Evolutionary conservation across 805 yeast species (phyloP), one percentile per base, ranked within the genome.

Genomic region (Millerozyma acaciae): DNA sequence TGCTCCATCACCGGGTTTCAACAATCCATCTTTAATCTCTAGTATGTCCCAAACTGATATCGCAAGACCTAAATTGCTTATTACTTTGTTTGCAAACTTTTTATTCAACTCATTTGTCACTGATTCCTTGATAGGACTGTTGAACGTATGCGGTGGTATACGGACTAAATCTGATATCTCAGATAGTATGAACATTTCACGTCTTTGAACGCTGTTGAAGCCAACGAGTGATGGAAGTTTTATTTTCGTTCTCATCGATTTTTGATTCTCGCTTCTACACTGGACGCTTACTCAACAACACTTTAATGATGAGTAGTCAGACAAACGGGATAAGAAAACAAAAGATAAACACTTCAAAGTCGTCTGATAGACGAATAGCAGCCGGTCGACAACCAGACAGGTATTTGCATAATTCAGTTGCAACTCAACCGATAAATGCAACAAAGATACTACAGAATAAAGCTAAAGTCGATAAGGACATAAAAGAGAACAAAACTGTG

Each of bases 1-100:
- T 2, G 89, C 87, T 6, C 98, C 97, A 59, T 93, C 97, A 6
- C 98, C 97, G 1, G 96, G 96, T 48, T 79, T 83, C 39, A 93
- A 67, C 43, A 85, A 69, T 4, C 97, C 98, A 47, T 93, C 97
- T 30, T 84, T 85, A 16, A 84, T 78, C n/a, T 72, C 73, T 28
- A 80, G 60, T 4, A 93, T 55, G 53, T 93, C 98, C 80, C 90
- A 90, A 12, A 90, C 71, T 2, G 93, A 71, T 12, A 93, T 62
- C 27, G 87, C 89, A 3, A 93, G 70, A 2, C 99, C 99, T 13
- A 88, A 65, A 50, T 83, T 83, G 32, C 81, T 82, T 26, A 93
- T 75, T 36, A 93, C 80, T 49, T 83, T 84, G 60, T 93, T 90
- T 30, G 96, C 76, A 52, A 81, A 89, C 57, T 89, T 90, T 42